phyloP scores from a whole-genome alignment of 352 stramenopile genomes.

The Globisporangium iwayamae region DNA sequence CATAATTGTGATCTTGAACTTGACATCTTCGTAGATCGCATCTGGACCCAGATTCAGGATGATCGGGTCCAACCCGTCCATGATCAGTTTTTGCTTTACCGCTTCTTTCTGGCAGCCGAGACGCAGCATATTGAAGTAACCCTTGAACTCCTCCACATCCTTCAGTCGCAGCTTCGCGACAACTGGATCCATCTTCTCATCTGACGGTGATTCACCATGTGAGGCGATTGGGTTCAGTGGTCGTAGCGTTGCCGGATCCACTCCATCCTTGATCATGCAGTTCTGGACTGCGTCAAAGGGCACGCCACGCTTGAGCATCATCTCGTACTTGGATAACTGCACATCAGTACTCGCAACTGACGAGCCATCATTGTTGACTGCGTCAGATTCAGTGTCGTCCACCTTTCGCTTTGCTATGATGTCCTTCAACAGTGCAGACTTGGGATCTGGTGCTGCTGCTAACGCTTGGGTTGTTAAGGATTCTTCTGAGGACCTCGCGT shows the following conservation, averaged over 20 bases:
- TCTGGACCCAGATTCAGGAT: conserved; percentile 62
- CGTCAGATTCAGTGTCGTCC: background rate
- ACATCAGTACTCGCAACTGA: background rate
- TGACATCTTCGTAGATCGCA: conserved; percentile 60
- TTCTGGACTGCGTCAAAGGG: conserved; percentile 70
- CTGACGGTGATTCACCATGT: background rate
- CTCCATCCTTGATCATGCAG: conserved; percentile 65
- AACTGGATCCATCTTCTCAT: background rate
- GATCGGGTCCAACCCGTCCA: conserved; percentile 83
- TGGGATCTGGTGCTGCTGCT: conserved; percentile 6
- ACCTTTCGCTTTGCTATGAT: background rate
- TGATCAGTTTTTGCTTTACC: conserved; percentile 89
- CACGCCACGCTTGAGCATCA: conserved; percentile 67
- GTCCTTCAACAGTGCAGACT: conserved; percentile 10
- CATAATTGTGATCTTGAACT: conserved; percentile 37
- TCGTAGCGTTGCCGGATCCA: conserved; percentile 39
- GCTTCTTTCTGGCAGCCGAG: conserved; percentile 88
- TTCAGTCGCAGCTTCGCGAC: conserved; percentile 32
- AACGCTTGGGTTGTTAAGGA: too few relatives aligned
- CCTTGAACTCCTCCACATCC: conserved; percentile 64
- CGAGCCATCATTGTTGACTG: background rate
- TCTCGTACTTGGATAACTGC: conserved; percentile 38
- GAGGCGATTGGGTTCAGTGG: conserved; percentile 8
- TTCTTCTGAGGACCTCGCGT: background rate
- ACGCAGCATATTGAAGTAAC: conserved; percentile 95